A percentile compares a stretch with the other conserved stretches of the same genome.
These are phyloP conservation scores for Ustilago hordei DNA, from an alignment of 1,284 basidiomycete genomes.

Conservation along the genomic window DNA sequence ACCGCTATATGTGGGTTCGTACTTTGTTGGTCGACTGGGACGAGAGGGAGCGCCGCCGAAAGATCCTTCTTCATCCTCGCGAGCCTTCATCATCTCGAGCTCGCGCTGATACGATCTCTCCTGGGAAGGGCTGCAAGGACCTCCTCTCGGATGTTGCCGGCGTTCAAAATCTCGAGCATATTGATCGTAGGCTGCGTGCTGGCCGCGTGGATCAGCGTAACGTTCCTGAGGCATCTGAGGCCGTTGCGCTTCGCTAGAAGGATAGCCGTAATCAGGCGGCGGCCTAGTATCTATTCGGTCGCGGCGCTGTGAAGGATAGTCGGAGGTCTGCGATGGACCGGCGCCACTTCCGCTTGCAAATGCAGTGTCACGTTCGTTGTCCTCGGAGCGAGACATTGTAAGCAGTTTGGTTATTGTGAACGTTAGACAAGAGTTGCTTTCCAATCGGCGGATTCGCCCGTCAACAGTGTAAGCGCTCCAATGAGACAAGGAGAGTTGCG, in stretches of 20 bases:
- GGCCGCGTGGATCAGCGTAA: constrained; percentile 6
- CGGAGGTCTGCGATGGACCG: constrained; percentile 19
- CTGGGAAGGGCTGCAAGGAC: constrained; percentile 12
- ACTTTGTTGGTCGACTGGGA: constrained; percentile 15
- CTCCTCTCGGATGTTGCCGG: neutral
- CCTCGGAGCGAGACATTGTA: constrained; percentile 35
- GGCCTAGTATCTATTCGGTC: constrained; percentile 15
- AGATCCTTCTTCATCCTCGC: constrained; percentile 34
- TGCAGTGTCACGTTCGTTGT: constrained; percentile 27
- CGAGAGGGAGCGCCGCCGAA: constrained; percentile 18
- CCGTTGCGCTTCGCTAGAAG: constrained; percentile 19
- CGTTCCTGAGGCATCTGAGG: constrained; percentile 20
- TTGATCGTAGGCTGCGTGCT: constrained; percentile 22
- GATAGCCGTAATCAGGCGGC: constrained; percentile 10
- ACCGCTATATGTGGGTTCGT: constrained; percentile 19
- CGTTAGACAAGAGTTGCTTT: neutral
- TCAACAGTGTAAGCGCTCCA: neutral
- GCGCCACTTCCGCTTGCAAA: constrained; percentile 18
- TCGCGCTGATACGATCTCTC: constrained; percentile 41
- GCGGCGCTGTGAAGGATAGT: constrained; percentile 26
- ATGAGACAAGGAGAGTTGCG: neutral
- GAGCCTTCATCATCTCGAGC: constrained; percentile 48
- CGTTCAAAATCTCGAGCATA: constrained; percentile 20
- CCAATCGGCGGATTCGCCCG: neutral
- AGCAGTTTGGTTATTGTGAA: neutral